phyloP scores from a whole-genome alignment of 2,329 filamentous ascomycete genomes.

The Penicillium sp. region DNA sequence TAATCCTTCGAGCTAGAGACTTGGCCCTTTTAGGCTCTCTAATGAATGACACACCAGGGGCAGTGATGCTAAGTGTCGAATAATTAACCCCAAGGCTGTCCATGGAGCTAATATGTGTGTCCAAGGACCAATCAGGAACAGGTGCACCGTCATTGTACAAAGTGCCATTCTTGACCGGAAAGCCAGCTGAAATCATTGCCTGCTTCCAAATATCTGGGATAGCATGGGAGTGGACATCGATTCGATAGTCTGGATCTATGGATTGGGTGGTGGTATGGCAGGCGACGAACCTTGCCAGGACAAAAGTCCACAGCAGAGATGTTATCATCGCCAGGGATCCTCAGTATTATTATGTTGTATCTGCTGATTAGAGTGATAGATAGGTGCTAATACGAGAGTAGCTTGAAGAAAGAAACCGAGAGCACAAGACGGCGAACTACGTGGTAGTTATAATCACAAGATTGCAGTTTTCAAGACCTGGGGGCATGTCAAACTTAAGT shows the following conservation, averaged over 20 bases:
- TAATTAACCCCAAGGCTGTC: constrained; percentile 12
- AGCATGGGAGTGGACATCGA: constrained; percentile 22
- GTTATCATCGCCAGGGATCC: not conserved
- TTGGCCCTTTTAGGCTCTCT: constrained; percentile 8
- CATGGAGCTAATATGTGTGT: constrained; percentile 9
- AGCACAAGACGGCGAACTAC: not conserved
- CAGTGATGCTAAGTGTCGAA: constrained; percentile 10
- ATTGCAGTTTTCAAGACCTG: not conserved
- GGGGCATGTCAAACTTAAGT: not conserved
- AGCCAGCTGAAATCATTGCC: not conserved
- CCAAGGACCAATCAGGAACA: constrained; percentile 11
- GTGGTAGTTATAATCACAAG: not conserved
- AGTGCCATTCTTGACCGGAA: not conserved
- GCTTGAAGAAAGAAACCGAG: not conserved
- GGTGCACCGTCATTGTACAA: constrained; percentile 14
- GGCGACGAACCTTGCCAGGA: not conserved
- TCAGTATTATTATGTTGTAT: not conserved
- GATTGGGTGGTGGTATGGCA: constrained; percentile 4
- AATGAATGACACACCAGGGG: constrained; percentile 9
- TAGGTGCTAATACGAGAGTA: not conserved
- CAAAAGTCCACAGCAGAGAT: not conserved
- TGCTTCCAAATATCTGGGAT: constrained; percentile 8
- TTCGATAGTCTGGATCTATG: constrained; percentile 9
- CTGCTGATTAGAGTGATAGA: not conserved
- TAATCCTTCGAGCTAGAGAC: constrained; percentile 6